A percentile compares a stretch with the other conserved stretches of the same genome.
phyloP scores from a whole-genome alignment of 2,329 filamentous ascomycete species.

The Penicillium brasilianum region DNA sequence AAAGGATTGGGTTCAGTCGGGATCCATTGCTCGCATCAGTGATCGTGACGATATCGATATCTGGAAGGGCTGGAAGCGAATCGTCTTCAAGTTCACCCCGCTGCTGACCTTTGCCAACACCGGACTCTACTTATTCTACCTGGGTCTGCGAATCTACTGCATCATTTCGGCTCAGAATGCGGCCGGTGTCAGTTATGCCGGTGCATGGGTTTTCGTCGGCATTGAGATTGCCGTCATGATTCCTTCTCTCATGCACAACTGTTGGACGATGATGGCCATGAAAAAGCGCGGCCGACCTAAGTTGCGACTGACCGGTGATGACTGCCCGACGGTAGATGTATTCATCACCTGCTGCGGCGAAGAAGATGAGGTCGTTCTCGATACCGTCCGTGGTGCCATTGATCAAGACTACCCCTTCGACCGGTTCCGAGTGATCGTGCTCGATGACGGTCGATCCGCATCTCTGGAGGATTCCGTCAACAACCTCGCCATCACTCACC shows the following conservation, averaged over 20 bases:
- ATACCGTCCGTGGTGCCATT: conserved; percentile 47
- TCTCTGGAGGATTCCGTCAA: conserved; percentile 43
- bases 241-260: conserved; percentile 62
- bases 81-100: conserved; percentile 41
- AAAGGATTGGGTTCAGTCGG: conserved; percentile 46
- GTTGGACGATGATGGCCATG: conserved; percentile 63
- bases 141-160: conserved; percentile 58
- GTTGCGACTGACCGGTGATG: conserved; percentile 51
- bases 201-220: conserved; percentile 63
- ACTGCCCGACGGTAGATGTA: conserved; percentile 49
- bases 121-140: conserved; percentile 52
- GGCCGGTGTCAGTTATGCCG: conserved; percentile 49
- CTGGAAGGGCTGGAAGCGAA: conserved; percentile 46
- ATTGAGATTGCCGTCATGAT: conserved; percentile 60
- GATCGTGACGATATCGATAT: conserved; percentile 45
- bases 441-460: conserved; percentile 47
- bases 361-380: conserved; percentile 48
- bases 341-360: conserved; percentile 53
- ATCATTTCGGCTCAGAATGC: conserved; percentile 58
- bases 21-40: conserved; percentile 43
- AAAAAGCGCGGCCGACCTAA: conserved; percentile 61
- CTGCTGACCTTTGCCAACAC: conserved; percentile 44
- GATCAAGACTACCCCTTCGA: conserved; percentile 49
- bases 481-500: conserved; percentile 41
- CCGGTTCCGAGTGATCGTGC: conserved; percentile 44